Conservation (phyloP, 2,329 filamentous ascomycete species). For the Calonectria ilicicola region DNA sequence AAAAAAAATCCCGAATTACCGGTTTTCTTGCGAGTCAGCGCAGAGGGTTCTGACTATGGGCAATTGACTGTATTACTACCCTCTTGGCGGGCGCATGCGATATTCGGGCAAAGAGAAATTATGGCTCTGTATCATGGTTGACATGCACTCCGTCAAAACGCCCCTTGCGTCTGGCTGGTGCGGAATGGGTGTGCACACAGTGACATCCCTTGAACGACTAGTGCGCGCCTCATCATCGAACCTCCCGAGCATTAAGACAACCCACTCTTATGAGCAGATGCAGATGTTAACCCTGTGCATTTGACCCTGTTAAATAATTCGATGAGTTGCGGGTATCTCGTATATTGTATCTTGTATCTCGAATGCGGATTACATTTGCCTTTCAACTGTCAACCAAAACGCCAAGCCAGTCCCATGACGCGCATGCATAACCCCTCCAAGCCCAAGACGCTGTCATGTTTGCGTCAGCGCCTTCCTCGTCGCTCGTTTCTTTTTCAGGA, state of each 20-base stretch:
- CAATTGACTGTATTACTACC: not conserved
- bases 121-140: not conserved
- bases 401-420: slow-evolving; percentile 7
- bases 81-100: not conserved
- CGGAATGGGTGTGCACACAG: not conserved
- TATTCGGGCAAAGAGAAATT: not conserved
- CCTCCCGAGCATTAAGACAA: not conserved
- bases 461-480: slow-evolving; percentile 40
- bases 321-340: slow-evolving; percentile 15
- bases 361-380: not conserved
- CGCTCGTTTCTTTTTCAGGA: slow-evolving; percentile 68
- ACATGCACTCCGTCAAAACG: not conserved
- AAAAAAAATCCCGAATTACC: slow-evolving; percentile 9
- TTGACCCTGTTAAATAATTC: not conserved
- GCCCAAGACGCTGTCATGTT: slow-evolving; percentile 8
- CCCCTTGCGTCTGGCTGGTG: slow-evolving; percentile 22
- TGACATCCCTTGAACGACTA: slow-evolving; percentile 12
- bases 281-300: not conserved
- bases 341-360: no score
- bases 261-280: not conserved
- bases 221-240: not conserved
- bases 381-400: slow-evolving; percentile 16
- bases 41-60: not conserved
- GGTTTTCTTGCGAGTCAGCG: slow-evolving; percentile 6
- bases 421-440: slow-evolving; percentile 14